Conservation (phyloP, 2,329 filamentous ascomycete genomes). For the Colletotrichum liriopes region DNA sequence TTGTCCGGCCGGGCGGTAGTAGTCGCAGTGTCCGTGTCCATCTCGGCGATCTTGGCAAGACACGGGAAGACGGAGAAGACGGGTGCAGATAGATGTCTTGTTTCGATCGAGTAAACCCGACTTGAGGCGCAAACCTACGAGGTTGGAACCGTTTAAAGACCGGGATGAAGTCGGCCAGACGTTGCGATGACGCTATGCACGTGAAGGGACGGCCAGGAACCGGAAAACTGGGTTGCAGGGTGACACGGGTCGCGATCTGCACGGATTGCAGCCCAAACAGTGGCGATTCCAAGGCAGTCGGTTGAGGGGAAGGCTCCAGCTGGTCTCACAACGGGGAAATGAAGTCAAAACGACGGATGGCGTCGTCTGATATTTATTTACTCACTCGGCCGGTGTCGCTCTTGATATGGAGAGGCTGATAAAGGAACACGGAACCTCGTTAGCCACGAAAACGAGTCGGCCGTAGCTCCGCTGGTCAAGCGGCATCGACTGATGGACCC, state of each 20-base stretch:
- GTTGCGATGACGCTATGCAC: slow-evolving; percentile 39
- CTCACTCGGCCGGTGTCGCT: slow-evolving; percentile 23
- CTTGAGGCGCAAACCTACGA: slow-evolving; percentile 1
- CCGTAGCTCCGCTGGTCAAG: neutral
- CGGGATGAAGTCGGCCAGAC: slow-evolving; percentile 7
- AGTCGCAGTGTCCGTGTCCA: slow-evolving; percentile 37
- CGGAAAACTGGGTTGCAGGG: slow-evolving; percentile 27
- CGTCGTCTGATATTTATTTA: slow-evolving; percentile 38
- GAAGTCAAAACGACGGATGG: slow-evolving; percentile 1
- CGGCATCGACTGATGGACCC: slow-evolving; percentile 31
- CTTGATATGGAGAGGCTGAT: slow-evolving; percentile 28
- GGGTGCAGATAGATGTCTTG: neutral
- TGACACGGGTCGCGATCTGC: slow-evolving; percentile 33
- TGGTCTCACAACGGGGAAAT: neutral
- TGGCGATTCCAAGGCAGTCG: slow-evolving; percentile 34
- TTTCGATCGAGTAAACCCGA: slow-evolving; percentile 16
- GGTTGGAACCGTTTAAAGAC: slow-evolving; percentile 19
- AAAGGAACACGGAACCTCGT: slow-evolving; percentile 13
- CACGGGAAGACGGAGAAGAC: neutral
- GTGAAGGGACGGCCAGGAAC: slow-evolving; percentile 7
- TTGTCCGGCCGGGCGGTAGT: slow-evolving; percentile 39
- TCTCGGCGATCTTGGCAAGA: neutral
- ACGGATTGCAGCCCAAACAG: slow-evolving; percentile 16
- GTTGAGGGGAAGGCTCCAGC: slow-evolving; percentile 5
- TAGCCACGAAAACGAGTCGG: slow-evolving; percentile 7